Base-by-base conservation (phyloP, 2,329 filamentous ascomycete species). In the Domatiomyces catenatus region DNA sequence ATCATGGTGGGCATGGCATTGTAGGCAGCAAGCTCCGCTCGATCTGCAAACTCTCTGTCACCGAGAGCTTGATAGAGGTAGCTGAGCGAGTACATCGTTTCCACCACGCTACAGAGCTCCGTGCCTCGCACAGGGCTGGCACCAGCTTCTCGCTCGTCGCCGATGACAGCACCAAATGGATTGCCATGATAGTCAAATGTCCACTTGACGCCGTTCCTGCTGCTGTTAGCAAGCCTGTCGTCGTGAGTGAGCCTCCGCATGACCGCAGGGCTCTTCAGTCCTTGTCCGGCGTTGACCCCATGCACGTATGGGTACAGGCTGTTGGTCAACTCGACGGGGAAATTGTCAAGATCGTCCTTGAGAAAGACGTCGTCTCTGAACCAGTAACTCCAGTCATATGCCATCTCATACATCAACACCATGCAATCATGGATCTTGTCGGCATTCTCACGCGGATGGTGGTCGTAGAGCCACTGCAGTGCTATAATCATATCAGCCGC, bases 1-100 rank as follows among this genome's bases (percentile, higher is more conserved):
- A 77, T 58, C 54, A 71, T 71, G 2, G 67, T 72, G 0, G 76
- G 75, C 2, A 79, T 60, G 1, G 74, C 72, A 54, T 79, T 79
- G 65, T 75, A 79, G 3, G 75, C 72, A 6, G 71, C 67, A 8
- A 68, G 60, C 55, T 79, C 76, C 6, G 68, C 67, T n/a, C 67
- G 63, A 56, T 79, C 75, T 2, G 75, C 75, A 54, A 71, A 75
- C 12, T 63, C 54, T 26, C 66, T 65, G 48, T 69, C 66, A 0
- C 74, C 74, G 2, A 74, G 56, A 3, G 68, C 63, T 46, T 71
- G 70, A 57, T 75, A 75, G n/a, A 75, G 63, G 51, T 75, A 76
- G 24, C 64, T 66, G 19, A 75, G 60, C 0, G 72, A 75, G 61
- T 70, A 75, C 59, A 75, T 74, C 0, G 68, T 68, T 58, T 77